Base-by-base conservation (phyloP, 768 basidiomycete species). In the Lactarius vividus region DNA sequence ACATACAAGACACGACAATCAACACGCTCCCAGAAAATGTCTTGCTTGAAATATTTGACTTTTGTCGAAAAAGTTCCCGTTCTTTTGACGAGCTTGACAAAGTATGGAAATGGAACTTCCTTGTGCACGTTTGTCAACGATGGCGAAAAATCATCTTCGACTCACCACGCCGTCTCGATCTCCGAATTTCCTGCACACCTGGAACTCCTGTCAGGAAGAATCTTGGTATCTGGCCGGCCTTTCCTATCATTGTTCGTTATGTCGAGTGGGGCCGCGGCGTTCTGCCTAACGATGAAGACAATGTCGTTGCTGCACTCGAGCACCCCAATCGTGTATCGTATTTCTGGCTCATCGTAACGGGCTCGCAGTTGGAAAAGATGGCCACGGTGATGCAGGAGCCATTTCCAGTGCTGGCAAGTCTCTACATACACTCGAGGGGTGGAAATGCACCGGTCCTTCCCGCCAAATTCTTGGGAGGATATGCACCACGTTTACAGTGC, bases 31-130 rank as follows among this genome's bases (percentile, higher is more conserved):
- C 40, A 1, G 40, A 6, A 16, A 11, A 18, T 2, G 40, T 40
- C 40, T 18, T 40, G 40, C 40, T 40, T 40, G 16, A 40, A 18
- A 40, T 40, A 40, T 40, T 40, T 18, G 40, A 40, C 18, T 40
- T 18, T 20, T 42, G 83, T 85, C 16, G 85, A 85, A n/a, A 92
- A 82, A 26, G 91, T 92, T 65, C 85, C 81, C 33, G 94, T 84
- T 61, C 92, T 87, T 63, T 7, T 8, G 18, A 3, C 18, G 29
- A n/a, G n/a, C n/a, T n/a, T n/a, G n/a, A n/a, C n/a, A n/a, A n/a
- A n/a, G 29, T 29, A 29, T 29, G 29, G 29, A 5, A 29, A 3
- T 46, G 44, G 44, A 0, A 46, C 10, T 11, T 23, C 4, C n/a
- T 46, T 9, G 44, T 23, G 3, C 44, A 46, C 4, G 44, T 46